Evolutionary conservation across 305 asterid species (phyloP).

Genomic region (Petunia hybrid): DNA sequence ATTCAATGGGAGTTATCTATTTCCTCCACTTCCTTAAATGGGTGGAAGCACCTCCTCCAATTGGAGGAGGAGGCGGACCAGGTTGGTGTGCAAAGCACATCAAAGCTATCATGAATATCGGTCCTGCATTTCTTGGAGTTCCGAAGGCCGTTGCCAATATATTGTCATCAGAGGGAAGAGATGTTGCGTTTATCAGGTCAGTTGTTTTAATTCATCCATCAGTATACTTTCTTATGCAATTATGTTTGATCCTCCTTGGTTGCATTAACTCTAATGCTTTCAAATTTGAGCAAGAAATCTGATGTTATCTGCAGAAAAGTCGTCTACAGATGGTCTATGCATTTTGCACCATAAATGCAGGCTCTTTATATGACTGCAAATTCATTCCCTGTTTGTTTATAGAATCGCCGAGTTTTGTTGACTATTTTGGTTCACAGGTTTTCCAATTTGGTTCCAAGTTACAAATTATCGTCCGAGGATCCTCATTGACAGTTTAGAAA

Average conservation of each 20-base stretch:
- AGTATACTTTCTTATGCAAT: neutral
- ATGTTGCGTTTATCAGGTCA: slow-evolving; percentile 83
- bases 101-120: slow-evolving; percentile 81
- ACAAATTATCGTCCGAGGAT: too few relatives aligned
- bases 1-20: slow-evolving; percentile 92
- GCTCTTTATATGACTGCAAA: neutral
- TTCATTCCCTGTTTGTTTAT: neutral
- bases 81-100: slow-evolving; percentile 86
- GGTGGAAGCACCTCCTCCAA: slow-evolving; percentile 85
- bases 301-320: neutral
- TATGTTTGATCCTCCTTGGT: neutral
- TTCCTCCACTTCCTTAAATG: slow-evolving; percentile 93
- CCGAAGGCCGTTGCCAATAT: slow-evolving; percentile 76
- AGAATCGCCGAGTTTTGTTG: too few relatives aligned
- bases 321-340: neutral
- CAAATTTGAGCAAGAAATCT: neutral
- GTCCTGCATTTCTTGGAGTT: slow-evolving; percentile 89
- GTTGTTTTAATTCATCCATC: slow-evolving; percentile 22
- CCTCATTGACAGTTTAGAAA: neutral
- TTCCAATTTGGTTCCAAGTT: too few relatives aligned
- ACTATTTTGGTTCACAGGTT: too few relatives aligned
- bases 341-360: neutral
- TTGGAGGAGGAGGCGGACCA: slow-evolving; percentile 91
- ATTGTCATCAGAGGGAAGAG: slow-evolving; percentile 87
- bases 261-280: neutral